Conservation (phyloP, 2,329 filamentous ascomycete species). For the Coniochaeta ligniaria region DNA sequence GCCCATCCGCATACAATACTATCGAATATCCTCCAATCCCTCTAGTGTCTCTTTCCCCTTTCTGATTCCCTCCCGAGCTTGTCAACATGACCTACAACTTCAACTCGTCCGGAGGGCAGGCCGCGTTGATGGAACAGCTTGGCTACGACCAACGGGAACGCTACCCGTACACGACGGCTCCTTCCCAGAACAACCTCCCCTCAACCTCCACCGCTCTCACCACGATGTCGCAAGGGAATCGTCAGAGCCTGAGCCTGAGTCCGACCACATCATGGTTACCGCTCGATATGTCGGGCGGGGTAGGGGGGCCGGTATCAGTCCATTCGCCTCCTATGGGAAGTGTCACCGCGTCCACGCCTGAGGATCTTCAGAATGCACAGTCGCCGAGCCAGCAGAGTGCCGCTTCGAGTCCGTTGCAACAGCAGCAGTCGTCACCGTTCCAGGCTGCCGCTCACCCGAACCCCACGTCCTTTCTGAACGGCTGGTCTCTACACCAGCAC, state of each 20-base stretch:
- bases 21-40: constrained; percentile 32
- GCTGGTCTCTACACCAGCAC: constrained; percentile 46
- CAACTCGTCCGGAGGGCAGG: constrained; percentile 47
- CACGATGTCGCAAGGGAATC: constrained; percentile 30
- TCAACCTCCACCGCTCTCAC: constrained; percentile 24
- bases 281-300: constrained; percentile 35
- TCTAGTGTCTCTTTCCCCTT: constrained; percentile 23
- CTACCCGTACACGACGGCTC: constrained; percentile 37
- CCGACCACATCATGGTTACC: constrained; percentile 39
- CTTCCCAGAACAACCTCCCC: constrained; percentile 27
- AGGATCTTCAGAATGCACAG: constrained; percentile 37
- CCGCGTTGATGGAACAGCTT: constrained; percentile 51
- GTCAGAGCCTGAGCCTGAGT: constrained; percentile 29
- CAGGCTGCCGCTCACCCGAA: constrained; percentile 42
- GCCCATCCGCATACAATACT: constrained; percentile 27
- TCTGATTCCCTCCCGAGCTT: constrained; percentile 18
- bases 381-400: constrained; percentile 39
- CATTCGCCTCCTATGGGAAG: constrained; percentile 32
- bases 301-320: constrained; percentile 21
- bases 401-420: constrained; percentile 45
- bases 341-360: constrained; percentile 40
- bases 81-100: constrained; percentile 53
- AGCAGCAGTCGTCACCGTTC: constrained; percentile 49
- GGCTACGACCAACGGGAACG: constrained; percentile 51
- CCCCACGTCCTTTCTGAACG: constrained; percentile 41